Conservation (phyloP, 768 basidiomycete genomes). For the Rhizopogon sp. region DNA sequence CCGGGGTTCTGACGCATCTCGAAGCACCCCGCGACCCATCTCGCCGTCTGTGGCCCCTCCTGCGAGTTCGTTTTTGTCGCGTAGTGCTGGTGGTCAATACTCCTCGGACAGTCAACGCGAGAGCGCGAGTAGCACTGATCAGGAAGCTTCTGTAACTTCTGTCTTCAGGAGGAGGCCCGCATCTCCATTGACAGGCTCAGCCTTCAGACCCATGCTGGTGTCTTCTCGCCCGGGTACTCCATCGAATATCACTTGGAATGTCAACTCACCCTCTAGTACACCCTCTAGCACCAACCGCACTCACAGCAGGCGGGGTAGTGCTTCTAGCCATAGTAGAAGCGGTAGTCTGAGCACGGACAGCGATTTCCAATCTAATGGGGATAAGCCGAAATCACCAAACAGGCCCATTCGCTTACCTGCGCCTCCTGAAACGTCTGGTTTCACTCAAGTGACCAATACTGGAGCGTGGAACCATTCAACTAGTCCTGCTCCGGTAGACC, state of each 20-base stretch:
- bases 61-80: constrained; percentile 43
- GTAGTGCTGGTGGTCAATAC: constrained; percentile 59
- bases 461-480: constrained; percentile 24
- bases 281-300: constrained; percentile 17
- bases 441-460: constrained; percentile 26
- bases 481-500: constrained; percentile 27
- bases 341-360: constrained; percentile 49
- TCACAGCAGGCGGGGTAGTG: constrained; percentile 26
- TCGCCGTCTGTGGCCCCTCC: constrained; percentile 40
- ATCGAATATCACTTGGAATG: constrained; percentile 73
- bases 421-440: constrained; percentile 54
- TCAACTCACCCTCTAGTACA: constrained; percentile 27
- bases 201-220: constrained; percentile 57
- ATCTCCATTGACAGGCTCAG: constrained; percentile 62
- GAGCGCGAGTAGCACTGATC: constrained; percentile 28
- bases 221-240: constrained; percentile 55
- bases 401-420: constrained; percentile 51
- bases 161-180: constrained; percentile 58
- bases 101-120: constrained; percentile 50
- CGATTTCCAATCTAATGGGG: constrained; percentile 19
- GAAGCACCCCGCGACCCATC: constrained; percentile 40
- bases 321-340: constrained; percentile 44
- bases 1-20: constrained; percentile 55
- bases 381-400: constrained; percentile 37
- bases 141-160: constrained; percentile 44